phyloP scores from a whole-genome alignment of 805 yeast species.

The Ogataea henricii region DNA sequence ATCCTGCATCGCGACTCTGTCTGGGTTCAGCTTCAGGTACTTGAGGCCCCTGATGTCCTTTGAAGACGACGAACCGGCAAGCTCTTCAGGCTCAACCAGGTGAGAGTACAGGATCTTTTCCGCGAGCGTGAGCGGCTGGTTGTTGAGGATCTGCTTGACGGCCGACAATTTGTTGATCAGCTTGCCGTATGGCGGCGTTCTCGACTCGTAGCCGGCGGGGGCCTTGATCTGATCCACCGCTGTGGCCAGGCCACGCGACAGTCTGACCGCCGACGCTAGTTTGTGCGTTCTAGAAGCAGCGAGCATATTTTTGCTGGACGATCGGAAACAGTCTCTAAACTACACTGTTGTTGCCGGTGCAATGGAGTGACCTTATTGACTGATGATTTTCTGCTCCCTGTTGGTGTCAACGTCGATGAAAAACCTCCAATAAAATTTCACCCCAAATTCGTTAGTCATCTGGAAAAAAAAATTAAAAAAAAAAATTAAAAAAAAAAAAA shows the following conservation, averaged over 20 bases:
- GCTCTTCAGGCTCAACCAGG: constrained; percentile 88
- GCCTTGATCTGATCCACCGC: constrained; percentile 35
- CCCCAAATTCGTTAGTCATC: constrained; percentile 16
- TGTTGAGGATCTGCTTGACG: constrained; percentile 34
- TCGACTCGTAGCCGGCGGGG: constrained; percentile 62
- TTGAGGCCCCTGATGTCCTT: constrained; percentile 73
- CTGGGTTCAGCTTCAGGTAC: constrained; percentile 93
- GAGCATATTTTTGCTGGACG: constrained; percentile 8
- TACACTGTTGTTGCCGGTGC: not conserved
- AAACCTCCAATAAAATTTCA: constrained; percentile 12
- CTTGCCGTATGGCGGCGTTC: constrained; percentile 88
- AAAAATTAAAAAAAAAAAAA: constrained; percentile 6
- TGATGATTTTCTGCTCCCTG: not conserved
- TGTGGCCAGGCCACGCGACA: constrained; percentile 30
- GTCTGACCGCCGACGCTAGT: constrained; percentile 8
- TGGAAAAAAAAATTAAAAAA: constrained; percentile 12
- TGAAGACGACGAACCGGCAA: constrained; percentile 49
- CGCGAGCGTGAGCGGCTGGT: constrained; percentile 83
- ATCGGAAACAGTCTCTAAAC: not conserved
- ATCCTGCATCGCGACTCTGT: constrained; percentile 98
- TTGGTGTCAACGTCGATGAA: not conserved
- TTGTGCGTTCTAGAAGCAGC: constrained; percentile 12
- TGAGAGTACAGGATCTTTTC: constrained; percentile 95
- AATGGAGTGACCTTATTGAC: not conserved
- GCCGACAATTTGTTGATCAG: constrained; percentile 60